A percentile compares a stretch with the other conserved stretches of the same genome.
Evolutionary conservation across 345 rosid species (phyloP).

Genomic region (Eucalyptus sp.): DNA sequence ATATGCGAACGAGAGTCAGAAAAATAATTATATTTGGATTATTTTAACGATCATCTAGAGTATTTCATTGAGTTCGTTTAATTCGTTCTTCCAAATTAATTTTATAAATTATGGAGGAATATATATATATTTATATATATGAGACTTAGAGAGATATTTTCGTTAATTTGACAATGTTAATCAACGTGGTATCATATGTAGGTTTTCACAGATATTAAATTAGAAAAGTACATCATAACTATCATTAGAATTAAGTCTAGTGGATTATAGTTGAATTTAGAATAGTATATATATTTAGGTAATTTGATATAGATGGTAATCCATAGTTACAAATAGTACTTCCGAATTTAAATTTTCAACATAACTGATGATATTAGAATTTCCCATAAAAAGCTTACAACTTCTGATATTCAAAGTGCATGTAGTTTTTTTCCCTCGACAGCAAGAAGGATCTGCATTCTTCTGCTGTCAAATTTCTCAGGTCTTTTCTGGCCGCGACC

Average conservation of each 20-base stretch:
- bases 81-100: not conserved
- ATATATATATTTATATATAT: too few relatives aligned
- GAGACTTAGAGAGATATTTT: not conserved
- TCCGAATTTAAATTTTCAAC: not conserved
- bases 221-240: not conserved
- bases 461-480: not conserved
- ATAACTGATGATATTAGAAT: not conserved
- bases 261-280: not conserved
- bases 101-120: too few relatives aligned
- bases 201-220: not conserved
- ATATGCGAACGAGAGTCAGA: not conserved
- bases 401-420: not conserved
- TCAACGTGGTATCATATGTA: fast-evolving
- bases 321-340: not conserved
- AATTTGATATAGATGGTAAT: not conserved
- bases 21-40: not conserved
- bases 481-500: too few relatives aligned
- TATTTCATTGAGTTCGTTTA: too few relatives aligned
- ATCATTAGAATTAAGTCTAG: not conserved
- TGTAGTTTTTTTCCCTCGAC: not conserved
- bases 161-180: not conserved
- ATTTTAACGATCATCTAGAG: too few relatives aligned
- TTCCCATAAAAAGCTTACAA: not conserved
- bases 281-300: not conserved
- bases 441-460: not conserved